A percentile compares a stretch with the other conserved stretches of the same genome.
Evolutionary conservation across 139 green algal species (phyloP).

Genomic region (Spirogloea muscicola): DNA sequence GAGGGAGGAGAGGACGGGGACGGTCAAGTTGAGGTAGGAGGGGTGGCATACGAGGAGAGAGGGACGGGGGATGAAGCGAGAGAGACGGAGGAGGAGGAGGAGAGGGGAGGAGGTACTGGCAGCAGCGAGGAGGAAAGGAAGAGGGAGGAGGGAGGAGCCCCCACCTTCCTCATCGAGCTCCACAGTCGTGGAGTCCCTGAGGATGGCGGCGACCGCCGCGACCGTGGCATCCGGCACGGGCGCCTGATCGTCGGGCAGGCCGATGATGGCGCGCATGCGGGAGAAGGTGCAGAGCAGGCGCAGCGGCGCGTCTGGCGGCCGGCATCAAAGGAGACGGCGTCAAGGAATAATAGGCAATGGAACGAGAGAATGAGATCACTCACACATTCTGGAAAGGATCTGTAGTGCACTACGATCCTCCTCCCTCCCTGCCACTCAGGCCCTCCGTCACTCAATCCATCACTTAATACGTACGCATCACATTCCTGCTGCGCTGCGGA

Average conservation of each 20-base stretch:
- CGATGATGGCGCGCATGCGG: constrained; percentile 71
- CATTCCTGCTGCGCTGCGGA: neutral
- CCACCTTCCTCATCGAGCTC: constrained; percentile 31
- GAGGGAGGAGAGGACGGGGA: too few relatives aligned
- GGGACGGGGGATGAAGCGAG: too few relatives aligned
- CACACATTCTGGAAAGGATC: too few relatives aligned
- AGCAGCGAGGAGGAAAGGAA: constrained; percentile 6
- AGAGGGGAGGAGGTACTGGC: too few relatives aligned
- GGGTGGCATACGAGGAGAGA: too few relatives aligned
- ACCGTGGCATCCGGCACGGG: constrained; percentile 8
- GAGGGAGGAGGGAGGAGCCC: constrained; percentile 45
- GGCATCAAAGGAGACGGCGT: neutral
- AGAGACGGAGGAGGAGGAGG: too few relatives aligned
- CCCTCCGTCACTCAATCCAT: too few relatives aligned
- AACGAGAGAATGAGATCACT: too few relatives aligned
- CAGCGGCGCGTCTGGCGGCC: constrained; percentile 19
- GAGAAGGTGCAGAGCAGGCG: constrained; percentile 62
- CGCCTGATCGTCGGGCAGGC: constrained; percentile 43
- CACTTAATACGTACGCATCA: neutral
- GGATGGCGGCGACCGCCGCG: constrained; percentile 7
- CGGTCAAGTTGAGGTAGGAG: too few relatives aligned
- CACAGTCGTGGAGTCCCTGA: constrained; percentile 12
- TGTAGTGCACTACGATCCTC: too few relatives aligned
- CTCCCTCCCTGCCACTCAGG: too few relatives aligned
- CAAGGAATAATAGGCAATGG: too few relatives aligned